Percentiles rank a stretch among this genome's conserved stretches.
Conservation (phyloP, 768 basidiomycete species). For the Sporobolomyces roseus region DNA sequence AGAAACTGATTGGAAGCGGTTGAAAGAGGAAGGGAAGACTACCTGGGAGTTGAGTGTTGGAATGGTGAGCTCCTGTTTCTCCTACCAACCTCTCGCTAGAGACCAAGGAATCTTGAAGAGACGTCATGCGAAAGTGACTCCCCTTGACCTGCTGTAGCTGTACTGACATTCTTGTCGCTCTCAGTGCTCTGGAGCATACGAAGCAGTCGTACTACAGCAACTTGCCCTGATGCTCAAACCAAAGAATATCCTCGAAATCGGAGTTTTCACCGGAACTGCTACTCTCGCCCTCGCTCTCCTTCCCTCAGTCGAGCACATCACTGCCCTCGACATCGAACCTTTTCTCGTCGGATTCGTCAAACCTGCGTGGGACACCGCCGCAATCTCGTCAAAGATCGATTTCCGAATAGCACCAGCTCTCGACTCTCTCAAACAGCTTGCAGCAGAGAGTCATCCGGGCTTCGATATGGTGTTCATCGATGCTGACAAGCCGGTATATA, state of each 20-base stretch:
- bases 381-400: conserved; percentile 41
- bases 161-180: too few relatives aligned
- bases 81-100: background rate
- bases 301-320: conserved; percentile 51
- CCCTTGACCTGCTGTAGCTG: too few relatives aligned
- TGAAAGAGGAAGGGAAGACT: conserved; percentile 25
- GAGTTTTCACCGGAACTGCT: conserved; percentile 39
- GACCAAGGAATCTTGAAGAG: too few relatives aligned
- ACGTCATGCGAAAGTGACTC: background rate
- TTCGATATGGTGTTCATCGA: conserved; percentile 44
- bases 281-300: conserved; percentile 49
- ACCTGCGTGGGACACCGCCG: conserved; percentile 38
- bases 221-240: conserved; percentile 28
- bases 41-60: conserved; percentile 14
- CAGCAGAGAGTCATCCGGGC: background rate
- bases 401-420: conserved; percentile 37
- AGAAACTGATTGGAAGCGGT: conserved; percentile 29
- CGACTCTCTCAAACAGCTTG: conserved; percentile 33
- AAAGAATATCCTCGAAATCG: conserved; percentile 38
- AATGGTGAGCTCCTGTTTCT: conserved; percentile 23
- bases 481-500: conserved; percentile 41
- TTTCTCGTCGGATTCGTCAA: conserved; percentile 27
- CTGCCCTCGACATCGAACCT: conserved; percentile 48
- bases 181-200: conserved; percentile 40
- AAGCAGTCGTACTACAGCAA: conserved; percentile 36